Evolutionary conservation across 2,329 filamentous ascomycete species (phyloP).

Genomic region (Seiridium unicorne): DNA sequence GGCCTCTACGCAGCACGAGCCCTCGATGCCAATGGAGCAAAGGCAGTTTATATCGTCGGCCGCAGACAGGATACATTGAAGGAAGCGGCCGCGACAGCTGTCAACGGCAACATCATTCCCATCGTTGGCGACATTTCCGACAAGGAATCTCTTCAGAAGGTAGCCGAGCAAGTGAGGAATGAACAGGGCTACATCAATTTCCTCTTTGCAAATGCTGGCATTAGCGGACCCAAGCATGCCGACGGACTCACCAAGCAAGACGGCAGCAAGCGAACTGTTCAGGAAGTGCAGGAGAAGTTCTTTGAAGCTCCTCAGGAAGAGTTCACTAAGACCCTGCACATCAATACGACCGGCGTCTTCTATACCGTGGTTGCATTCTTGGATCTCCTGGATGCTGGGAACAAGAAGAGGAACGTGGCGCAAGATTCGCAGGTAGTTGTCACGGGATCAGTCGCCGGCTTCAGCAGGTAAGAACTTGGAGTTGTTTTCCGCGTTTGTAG

Average conservation of each 20-base stretch:
- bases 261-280: neutral
- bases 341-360: slow-evolving; percentile 5
- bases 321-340: neutral
- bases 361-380: slow-evolving; percentile 5
- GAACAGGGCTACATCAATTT: slow-evolving; percentile 7
- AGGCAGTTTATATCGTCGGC: slow-evolving; percentile 8
- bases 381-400: neutral
- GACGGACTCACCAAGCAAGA: neutral
- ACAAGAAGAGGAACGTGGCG: slow-evolving; percentile 5
- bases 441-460: slow-evolving; percentile 2
- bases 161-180: slow-evolving; percentile 2
- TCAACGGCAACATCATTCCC: slow-evolving; percentile 5
- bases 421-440: slow-evolving; percentile 8
- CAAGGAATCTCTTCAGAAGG: slow-evolving; percentile 3
- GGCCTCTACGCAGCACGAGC: slow-evolving; percentile 6
- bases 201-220: slow-evolving; percentile 4
- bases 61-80: neutral
- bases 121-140: slow-evolving; percentile 1
- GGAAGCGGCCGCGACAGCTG: slow-evolving; percentile 1
- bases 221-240: neutral
- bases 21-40: slow-evolving; percentile 7
- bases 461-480: neutral
- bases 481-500: too few relatives aligned
- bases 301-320: neutral
- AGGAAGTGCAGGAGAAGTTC: neutral